A percentile compares a stretch with the other conserved stretches of the same genome.
phyloP scores from a whole-genome alignment of 352 stramenopile genomes.

The Achlya hypogyna region DNA sequence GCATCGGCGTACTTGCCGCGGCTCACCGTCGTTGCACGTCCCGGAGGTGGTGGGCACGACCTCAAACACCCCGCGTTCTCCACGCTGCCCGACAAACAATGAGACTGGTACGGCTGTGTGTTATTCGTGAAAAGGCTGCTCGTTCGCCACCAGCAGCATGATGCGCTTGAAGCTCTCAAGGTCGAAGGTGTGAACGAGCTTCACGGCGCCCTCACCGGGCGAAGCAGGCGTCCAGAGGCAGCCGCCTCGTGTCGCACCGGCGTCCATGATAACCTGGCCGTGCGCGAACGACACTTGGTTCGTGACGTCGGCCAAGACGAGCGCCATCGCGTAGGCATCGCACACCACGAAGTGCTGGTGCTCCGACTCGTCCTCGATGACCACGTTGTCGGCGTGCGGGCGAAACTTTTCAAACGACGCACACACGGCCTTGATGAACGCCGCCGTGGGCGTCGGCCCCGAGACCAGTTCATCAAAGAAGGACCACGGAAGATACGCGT shows the following conservation, averaged over 20 bases:
- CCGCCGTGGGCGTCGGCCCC: not conserved
- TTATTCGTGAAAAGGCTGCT: too few relatives aligned
- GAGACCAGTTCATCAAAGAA: conserved; percentile 40
- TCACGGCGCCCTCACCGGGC: not conserved
- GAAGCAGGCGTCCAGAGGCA: not conserved
- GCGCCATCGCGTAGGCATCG: conserved; percentile 60
- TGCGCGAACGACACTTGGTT: not conserved
- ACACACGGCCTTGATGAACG: conserved; percentile 5
- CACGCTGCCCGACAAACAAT: too few relatives aligned
- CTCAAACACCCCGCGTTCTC: too few relatives aligned
- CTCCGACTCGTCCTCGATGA: conserved; percentile 36
- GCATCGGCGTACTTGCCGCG: too few relatives aligned
- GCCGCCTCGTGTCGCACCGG: not conserved
- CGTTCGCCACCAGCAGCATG: not conserved
- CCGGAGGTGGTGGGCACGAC: too few relatives aligned
- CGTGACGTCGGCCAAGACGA: conserved; percentile 34
- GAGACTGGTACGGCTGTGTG: too few relatives aligned
- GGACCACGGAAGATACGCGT: conserved; percentile 48
- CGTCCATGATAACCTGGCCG: not conserved
- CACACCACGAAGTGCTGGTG: conserved; percentile 51
- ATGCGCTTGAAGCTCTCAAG: not conserved
- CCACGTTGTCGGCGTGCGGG: not conserved
- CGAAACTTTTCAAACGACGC: not conserved
- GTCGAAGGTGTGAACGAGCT: not conserved
- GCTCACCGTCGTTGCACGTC: too few relatives aligned